These are phyloP conservation scores for Cynara cardunculus DNA, from an alignment of 129 eudicot species.

Conservation along the genomic window DNA sequence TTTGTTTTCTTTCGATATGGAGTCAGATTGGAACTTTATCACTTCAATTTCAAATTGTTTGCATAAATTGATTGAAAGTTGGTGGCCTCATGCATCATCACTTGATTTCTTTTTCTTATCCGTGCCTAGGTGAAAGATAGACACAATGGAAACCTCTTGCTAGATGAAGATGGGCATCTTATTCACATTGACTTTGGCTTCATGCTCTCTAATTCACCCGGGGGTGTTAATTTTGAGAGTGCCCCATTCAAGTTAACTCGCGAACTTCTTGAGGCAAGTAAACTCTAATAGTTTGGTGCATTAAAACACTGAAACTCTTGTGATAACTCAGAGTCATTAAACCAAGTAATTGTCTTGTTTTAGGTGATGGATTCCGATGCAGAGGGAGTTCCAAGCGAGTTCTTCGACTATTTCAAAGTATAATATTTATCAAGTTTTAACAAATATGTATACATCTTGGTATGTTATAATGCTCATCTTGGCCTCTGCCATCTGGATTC, in stretches of 20 bases:
- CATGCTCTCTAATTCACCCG: conserved; percentile 99
- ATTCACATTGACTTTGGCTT: conserved; percentile 99
- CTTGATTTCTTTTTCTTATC: conserved; percentile 1
- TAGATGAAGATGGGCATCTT: conserved; percentile 99
- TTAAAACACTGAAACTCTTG: background rate
- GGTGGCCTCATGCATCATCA: background rate
- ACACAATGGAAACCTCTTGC: conserved; percentile 94
- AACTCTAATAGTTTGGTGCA: background rate
- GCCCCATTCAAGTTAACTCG: conserved; percentile 99
- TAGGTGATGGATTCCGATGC: conserved; percentile 99
- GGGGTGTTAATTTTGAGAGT: conserved; percentile 99
- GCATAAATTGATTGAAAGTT: background rate
- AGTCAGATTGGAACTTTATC: background rate
- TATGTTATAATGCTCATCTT: conserved; percentile 24
- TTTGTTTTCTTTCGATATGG: background rate
- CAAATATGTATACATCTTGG: background rate
- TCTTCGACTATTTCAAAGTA: conserved; percentile 96
- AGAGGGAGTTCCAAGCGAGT: conserved; percentile 99
- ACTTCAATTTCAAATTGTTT: background rate
- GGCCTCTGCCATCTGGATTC: conserved; percentile 10
- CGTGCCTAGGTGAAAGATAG: conserved; percentile 85
- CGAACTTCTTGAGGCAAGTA: conserved; percentile 94
- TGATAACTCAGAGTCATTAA: background rate
- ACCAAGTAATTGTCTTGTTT: conserved; percentile 15
- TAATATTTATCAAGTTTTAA: background rate